phyloP scores from a whole-genome alignment of 306 rosid species.

The Citrullus amarus region DNA sequence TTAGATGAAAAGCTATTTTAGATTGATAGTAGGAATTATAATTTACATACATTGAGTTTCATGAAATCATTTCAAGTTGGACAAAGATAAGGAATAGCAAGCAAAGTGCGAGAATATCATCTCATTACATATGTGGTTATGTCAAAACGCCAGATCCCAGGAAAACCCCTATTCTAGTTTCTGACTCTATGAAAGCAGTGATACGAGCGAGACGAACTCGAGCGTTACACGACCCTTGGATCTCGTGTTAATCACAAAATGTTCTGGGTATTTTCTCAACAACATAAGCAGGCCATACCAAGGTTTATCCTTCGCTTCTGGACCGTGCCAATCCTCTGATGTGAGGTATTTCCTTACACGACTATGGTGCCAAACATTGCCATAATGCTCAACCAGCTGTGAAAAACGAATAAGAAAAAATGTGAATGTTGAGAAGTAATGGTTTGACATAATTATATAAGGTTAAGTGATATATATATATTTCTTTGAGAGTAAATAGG shows the following conservation, averaged over 20 bases:
- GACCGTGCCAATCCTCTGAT: constrained; percentile 77
- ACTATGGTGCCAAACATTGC: constrained; percentile 71
- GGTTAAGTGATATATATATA: no score
- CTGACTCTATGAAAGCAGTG: constrained; percentile 51
- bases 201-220: constrained; percentile 91
- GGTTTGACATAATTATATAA: no score
- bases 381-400: constrained; percentile 74
- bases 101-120: background rate
- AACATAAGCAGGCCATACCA: constrained; percentile 94
- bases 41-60: constrained; percentile 2
- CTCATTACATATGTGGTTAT: background rate
- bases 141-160: background rate
- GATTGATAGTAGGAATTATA: background rate
- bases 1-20: background rate
- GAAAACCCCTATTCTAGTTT: background rate
- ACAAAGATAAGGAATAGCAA: background rate
- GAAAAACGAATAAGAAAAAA: background rate
- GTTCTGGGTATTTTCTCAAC: constrained; percentile 95
- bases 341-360: constrained; percentile 84
- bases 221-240: constrained; percentile 73
- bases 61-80: background rate
- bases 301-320: constrained; percentile 92
- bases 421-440: background rate
- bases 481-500: no score
- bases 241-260: constrained; percentile 93